Evolutionary conservation across 768 basidiomycete genomes (phyloP), one percentile per base, ranked within the genome.

Genomic region (Termitomyces heimii): DNA sequence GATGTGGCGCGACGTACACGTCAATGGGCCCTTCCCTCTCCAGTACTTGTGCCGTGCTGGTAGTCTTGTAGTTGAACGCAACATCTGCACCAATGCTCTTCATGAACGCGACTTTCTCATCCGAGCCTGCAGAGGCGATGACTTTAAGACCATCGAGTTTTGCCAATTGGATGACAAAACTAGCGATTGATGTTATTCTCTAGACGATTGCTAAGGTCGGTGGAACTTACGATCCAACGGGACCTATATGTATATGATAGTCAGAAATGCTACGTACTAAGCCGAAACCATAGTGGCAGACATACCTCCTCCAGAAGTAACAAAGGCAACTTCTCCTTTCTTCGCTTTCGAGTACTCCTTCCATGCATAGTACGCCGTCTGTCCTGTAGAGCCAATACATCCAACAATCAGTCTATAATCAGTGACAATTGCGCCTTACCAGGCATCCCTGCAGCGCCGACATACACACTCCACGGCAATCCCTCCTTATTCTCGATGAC

Each of bases 51-150:
- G 63, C 63, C 0, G 80, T 82, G 47, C 73, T 71, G 0, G 73
- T 73, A 0, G 78, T 88, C 75, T 91, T 87, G 71, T 87, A 89
- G 67, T 90, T 88, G 73, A 88, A 89, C 0, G 77, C 82, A 6
- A 85, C 78, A 61, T 91, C 87, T 0, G 82, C 81, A 0, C 86
- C 88, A n/a, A 87, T 61, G 3, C 77, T 75, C 49, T 76, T 77
- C 69, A 86, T 69, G 63, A 79, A 86, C 5, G 73, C 66, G 7
- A 90, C 85, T 68, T 92, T 90, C 52, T 86, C 84, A n/a, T 89
- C 85, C 0, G 82, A 80, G 1, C 89, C 86, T 0, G 86, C 84
- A 0, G 83, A 86, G 0, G 80, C 85, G 49, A 92, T 86, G 39
- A 90, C 88, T 62, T 84, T 86, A 24, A 77, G 64, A 3, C 80